A percentile compares a stretch with the other conserved stretches of the same genome.
phyloP scores from a whole-genome alignment of 352 stramenopile genomes.

The Globisporangium iwayamae region DNA sequence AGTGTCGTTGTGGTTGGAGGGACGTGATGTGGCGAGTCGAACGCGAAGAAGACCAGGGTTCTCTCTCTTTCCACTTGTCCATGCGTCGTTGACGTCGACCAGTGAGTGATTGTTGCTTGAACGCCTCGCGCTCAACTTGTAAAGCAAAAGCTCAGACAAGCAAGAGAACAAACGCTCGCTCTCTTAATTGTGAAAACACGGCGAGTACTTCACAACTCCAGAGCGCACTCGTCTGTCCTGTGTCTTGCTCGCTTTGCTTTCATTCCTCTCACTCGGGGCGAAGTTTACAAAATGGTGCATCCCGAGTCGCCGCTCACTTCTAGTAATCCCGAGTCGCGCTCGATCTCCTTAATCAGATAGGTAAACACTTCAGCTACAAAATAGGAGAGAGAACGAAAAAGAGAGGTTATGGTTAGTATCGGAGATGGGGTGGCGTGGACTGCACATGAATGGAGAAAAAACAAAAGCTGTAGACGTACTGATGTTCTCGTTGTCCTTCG shows the following conservation, averaged over 20 bases:
- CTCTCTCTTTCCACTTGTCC: not conserved
- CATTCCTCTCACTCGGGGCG: not conserved
- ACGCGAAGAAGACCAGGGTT: not conserved
- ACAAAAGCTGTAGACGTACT: conserved; percentile 41
- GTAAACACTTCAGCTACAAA: conserved; percentile 84
- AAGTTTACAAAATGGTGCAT: conserved; percentile 77
- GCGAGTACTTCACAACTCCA: not conserved
- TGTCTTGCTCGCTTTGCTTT: not conserved
- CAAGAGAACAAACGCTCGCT: not conserved
- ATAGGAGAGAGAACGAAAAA: conserved; percentile 3
- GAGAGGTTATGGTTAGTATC: conserved; percentile 10
- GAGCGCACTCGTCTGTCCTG: not conserved
- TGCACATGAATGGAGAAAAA: conserved; percentile 3
- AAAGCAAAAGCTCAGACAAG: not conserved
- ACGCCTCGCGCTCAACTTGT: not conserved
- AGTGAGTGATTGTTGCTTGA: not conserved
- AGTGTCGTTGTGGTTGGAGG: not conserved
- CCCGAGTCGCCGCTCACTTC: conserved; percentile 72
- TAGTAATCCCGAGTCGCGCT: conserved; percentile 83
- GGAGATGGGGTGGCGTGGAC: not conserved
- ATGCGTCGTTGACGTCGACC: not conserved
- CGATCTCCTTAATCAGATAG: conserved; percentile 89
- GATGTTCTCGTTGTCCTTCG: conserved; percentile 89
- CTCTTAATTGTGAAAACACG: conserved; percentile 1
- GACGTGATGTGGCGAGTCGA: not conserved